phyloP scores from a whole-genome alignment of 192 early-diverging fungal genomes.

The Rhizophagus sp. region DNA sequence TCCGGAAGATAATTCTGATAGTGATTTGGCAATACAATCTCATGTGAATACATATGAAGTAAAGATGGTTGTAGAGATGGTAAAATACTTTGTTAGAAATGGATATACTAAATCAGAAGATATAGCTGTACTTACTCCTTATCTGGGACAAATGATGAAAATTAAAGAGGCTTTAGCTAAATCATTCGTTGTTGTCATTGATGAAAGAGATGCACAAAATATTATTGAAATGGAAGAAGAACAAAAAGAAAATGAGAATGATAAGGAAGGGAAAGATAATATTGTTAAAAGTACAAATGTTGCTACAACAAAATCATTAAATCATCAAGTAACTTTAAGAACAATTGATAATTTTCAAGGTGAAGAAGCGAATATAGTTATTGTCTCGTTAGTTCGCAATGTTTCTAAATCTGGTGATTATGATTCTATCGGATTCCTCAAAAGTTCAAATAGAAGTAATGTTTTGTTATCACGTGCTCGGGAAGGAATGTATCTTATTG shows the following conservation, averaged over 20 bases:
- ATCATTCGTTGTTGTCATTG: slow-evolving; percentile 37
- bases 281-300: not conserved
- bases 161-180: slow-evolving; percentile 38
- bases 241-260: not conserved
- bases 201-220: slow-evolving; percentile 42
- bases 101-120: slow-evolving; percentile 50
- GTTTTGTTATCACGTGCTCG: slow-evolving; percentile 58
- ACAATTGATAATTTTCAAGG: slow-evolving; percentile 53
- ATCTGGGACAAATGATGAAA: slow-evolving; percentile 52
- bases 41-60: slow-evolving; percentile 51
- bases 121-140: slow-evolving; percentile 59
- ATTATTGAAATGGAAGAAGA: slow-evolving; percentile 30
- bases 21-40: slow-evolving; percentile 46
- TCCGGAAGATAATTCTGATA: slow-evolving; percentile 38
- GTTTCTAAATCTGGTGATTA: slow-evolving; percentile 21
- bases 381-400: slow-evolving; percentile 45
- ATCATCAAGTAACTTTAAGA: slow-evolving; percentile 36
- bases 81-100: slow-evolving; percentile 50
- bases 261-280: not conserved
- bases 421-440: slow-evolving; percentile 53
- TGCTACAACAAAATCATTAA: not conserved
- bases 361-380: slow-evolving; percentile 46
- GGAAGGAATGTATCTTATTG: slow-evolving; percentile 62
- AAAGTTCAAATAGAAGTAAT: slow-evolving; percentile 55
- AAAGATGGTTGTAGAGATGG: slow-evolving; percentile 49